These are phyloP conservation scores for Colletotrichum sp. DNA, from an alignment of 2,329 filamentous ascomycete species.

Conservation along the genomic window DNA sequence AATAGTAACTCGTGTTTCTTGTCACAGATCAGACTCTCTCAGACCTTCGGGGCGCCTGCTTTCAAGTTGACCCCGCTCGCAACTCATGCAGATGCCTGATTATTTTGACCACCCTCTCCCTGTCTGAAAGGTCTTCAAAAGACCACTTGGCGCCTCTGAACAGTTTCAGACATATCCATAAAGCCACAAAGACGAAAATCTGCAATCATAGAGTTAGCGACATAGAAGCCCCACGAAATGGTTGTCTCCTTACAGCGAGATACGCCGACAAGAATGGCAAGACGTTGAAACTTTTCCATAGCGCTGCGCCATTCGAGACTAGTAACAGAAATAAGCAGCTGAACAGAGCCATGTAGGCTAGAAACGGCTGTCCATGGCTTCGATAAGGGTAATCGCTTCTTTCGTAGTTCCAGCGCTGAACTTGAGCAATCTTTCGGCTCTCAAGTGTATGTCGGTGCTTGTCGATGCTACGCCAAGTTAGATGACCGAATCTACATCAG, in stretches of 20 bases:
- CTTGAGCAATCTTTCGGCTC: conserved; percentile 25
- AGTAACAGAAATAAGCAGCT: neutral
- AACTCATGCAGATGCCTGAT: neutral
- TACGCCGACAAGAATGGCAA: neutral
- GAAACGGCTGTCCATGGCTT: conserved; percentile 40
- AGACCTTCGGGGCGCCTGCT: fast-evolving
- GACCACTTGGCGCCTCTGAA: neutral
- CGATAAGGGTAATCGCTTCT: conserved; percentile 41
- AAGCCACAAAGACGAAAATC: neutral
- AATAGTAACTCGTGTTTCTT: too few species aligned
- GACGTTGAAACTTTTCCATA: neutral
- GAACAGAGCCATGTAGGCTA: conserved; percentile 36
- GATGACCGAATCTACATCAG: neutral
- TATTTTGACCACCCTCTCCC: neutral
- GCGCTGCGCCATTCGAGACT: neutral
- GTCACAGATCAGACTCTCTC: too few species aligned
- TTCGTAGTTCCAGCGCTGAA: conserved; percentile 28
- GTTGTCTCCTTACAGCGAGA: neutral
- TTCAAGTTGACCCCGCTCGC: neutral
- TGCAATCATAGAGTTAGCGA: neutral
- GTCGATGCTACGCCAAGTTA: conserved; percentile 20
- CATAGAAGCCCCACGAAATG: neutral
- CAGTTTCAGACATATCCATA: neutral
- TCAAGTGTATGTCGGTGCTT: conserved; percentile 26
- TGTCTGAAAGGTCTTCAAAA: neutral